Evolutionary conservation across 257 asterid genomes (phyloP).

Genomic region (Primulina tabacum): DNA sequence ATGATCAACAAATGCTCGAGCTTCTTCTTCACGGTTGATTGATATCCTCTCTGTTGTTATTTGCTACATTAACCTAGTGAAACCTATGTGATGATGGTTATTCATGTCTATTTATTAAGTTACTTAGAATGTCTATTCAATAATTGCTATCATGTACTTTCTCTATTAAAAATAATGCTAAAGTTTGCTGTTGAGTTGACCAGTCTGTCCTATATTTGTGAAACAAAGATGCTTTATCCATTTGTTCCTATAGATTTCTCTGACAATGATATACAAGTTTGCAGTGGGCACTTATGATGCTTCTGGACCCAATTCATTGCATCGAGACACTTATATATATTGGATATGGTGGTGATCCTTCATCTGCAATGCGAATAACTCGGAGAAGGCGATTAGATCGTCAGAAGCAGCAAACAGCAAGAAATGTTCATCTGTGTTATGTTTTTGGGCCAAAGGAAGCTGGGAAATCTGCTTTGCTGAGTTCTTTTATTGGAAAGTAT

Average conservation of each 20-base stretch:
- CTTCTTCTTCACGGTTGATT: neutral
- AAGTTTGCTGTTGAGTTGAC: neutral
- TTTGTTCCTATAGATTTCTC: constrained; percentile 10
- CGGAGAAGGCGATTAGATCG: constrained; percentile 90
- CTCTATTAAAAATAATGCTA: constrained; percentile 1
- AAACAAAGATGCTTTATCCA: constrained; percentile 1
- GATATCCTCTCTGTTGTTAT: neutral
- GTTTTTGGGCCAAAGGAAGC: constrained; percentile 92
- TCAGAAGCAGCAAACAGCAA: constrained; percentile 79
- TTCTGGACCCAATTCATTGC: constrained; percentile 77
- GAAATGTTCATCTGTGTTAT: constrained; percentile 81
- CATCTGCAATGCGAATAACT: constrained; percentile 75
- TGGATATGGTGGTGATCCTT: constrained; percentile 86
- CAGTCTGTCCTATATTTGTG: constrained; percentile 6
- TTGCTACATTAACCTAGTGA: neutral
- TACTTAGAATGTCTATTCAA: neutral
- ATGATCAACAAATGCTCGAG: neutral
- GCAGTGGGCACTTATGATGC: constrained; percentile 97
- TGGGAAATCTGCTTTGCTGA: constrained; percentile 81
- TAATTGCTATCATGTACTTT: constrained; percentile 1
- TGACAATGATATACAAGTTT: constrained; percentile 21
- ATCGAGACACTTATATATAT: constrained; percentile 81
- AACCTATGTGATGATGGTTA: neutral
- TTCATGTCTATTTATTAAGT: neutral
- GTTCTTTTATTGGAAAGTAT: constrained; percentile 82